These are phyloP conservation scores for Adansonia rubrostipa DNA, from an alignment of 441 rosid genomes.

Conservation along the genomic window DNA sequence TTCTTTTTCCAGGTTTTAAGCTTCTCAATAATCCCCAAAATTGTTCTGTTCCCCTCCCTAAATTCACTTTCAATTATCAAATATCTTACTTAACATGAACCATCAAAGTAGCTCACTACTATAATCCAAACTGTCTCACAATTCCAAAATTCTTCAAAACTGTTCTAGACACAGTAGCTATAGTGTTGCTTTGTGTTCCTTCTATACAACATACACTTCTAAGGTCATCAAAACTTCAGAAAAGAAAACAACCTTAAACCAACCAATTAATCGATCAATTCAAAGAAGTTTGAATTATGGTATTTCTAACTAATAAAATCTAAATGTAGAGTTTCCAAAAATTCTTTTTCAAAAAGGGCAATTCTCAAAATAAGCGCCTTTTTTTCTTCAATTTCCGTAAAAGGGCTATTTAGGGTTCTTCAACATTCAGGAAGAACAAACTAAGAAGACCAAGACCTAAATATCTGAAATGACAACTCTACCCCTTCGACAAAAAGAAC, in stretches of 20 bases:
- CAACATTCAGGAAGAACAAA: not conserved
- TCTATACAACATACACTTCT: constrained; percentile 27
- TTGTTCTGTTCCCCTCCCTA: not conserved
- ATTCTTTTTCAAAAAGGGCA: constrained; percentile 15
- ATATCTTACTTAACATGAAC: too few relatives aligned
- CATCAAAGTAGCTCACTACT: not conserved
- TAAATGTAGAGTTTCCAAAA: constrained; percentile 13
- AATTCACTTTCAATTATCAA: too few relatives aligned
- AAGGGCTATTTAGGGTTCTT: constrained; percentile 14
- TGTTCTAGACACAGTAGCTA: constrained; percentile 7
- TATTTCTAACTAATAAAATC: constrained; percentile 6
- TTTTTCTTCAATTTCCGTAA: not conserved
- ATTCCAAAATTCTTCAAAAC: constrained; percentile 15
- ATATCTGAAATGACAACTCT: not conserved
- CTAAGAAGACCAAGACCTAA: constrained; percentile 21
- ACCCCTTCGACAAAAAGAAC: constrained; percentile 17
- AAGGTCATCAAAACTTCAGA: not conserved
- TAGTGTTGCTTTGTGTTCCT: not conserved
- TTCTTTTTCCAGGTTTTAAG: constrained; percentile 11
- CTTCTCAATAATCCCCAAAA: not conserved
- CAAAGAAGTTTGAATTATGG: constrained; percentile 7
- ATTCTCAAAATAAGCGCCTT: not conserved
- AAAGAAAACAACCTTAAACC: not conserved
- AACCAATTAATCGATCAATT: not conserved
- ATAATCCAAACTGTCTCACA: constrained; percentile 14